Conservation (phyloP, 2,329 filamentous ascomycete genomes). For the Fusarium nanum region DNA sequence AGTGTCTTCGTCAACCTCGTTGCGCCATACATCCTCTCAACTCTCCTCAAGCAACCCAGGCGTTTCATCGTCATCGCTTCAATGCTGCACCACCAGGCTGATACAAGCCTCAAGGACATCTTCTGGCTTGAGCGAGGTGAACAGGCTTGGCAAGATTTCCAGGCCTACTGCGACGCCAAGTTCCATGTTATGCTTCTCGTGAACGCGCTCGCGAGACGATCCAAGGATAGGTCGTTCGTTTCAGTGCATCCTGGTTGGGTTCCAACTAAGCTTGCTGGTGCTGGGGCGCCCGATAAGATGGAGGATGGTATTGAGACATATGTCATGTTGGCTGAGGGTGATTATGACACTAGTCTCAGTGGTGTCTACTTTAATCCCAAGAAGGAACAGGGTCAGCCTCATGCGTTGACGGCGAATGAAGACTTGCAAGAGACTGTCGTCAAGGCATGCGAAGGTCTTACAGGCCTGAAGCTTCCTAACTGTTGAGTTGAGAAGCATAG, state of each 20-base stretch:
- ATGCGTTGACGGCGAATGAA: slow-evolving; percentile 18
- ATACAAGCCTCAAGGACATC: slow-evolving; percentile 31
- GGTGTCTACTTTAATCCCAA: slow-evolving; percentile 40
- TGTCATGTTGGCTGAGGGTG: slow-evolving; percentile 37
- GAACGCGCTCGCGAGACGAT: slow-evolving; percentile 36
- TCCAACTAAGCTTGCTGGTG: slow-evolving; percentile 36
- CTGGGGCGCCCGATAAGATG: slow-evolving; percentile 24
- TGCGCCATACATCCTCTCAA: slow-evolving; percentile 40
- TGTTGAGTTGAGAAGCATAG: neutral
- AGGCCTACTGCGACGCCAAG: slow-evolving; percentile 39
- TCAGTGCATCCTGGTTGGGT: slow-evolving; percentile 41
- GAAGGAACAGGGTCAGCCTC: slow-evolving; percentile 27
- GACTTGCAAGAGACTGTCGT: slow-evolving; percentile 33
- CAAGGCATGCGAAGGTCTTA: slow-evolving; percentile 32
- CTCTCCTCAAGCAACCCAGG: slow-evolving; percentile 35
- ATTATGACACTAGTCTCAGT: slow-evolving; percentile 31
- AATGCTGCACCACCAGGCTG: slow-evolving; percentile 31
- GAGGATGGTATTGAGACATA: slow-evolving; percentile 41
- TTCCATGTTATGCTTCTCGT: slow-evolving; percentile 38
- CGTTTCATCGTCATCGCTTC: slow-evolving; percentile 37
- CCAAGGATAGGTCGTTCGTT: slow-evolving; percentile 5
- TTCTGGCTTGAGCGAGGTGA: slow-evolving; percentile 39
- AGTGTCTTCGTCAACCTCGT: slow-evolving; percentile 40
- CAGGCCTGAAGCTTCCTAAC: slow-evolving; percentile 16
- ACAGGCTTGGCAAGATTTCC: slow-evolving; percentile 30